Percentiles rank a stretch among this genome's conserved stretches.
phyloP scores from a whole-genome alignment of 306 rosid genomes.

The Cucumis cinereus region DNA sequence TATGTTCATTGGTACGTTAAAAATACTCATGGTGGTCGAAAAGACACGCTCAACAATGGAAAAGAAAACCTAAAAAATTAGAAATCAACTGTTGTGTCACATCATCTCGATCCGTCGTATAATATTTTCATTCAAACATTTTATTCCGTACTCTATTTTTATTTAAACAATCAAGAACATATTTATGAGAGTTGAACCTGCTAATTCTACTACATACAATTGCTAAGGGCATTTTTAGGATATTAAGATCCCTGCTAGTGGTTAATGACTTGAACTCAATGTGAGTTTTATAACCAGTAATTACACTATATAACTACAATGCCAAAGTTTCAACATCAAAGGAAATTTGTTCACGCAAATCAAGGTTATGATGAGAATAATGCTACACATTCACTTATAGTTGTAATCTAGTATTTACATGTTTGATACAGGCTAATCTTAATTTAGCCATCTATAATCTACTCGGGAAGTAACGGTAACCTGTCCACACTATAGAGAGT shows the following conservation, averaged over 20 bases:
- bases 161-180: background rate
- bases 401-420: background rate
- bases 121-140: background rate
- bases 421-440: background rate
- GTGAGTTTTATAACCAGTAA: background rate
- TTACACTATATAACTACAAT: background rate
- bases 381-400: background rate
- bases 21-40: too few relatives aligned
- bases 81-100: background rate
- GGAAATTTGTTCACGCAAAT: background rate
- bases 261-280: too few relatives aligned
- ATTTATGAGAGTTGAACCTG: too few relatives aligned
- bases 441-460: constrained; percentile 2
- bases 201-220: background rate
- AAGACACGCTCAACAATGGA: background rate
- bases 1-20: background rate
- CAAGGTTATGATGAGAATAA: background rate
- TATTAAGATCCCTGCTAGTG: too few relatives aligned
- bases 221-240: too few relatives aligned
- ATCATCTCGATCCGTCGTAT: background rate
- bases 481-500: constrained; percentile 27
- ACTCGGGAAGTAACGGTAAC: constrained; percentile 70
- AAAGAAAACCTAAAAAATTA: background rate
- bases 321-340: background rate
- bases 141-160: background rate